Conservation (phyloP, 75 land plant genomes). For the Azolla pinnata region DNA sequence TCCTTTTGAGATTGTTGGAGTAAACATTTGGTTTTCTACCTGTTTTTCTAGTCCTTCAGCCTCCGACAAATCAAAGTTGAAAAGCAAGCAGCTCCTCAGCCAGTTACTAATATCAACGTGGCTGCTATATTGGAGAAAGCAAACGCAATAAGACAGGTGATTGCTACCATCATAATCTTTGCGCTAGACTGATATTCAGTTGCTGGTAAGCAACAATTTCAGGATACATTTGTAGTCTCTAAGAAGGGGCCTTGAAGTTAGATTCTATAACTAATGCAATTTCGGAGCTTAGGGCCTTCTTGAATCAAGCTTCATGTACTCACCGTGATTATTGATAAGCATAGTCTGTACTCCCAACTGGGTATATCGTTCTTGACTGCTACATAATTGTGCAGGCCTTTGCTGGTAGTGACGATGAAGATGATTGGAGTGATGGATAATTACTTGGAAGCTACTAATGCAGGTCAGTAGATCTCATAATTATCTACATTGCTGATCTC, state of each 20-base stretch:
- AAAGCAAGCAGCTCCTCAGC: constrained; percentile 48
- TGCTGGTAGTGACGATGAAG: constrained; percentile 76
- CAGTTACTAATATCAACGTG: constrained; percentile 62
- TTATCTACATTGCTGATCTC: no score
- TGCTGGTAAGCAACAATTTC: not conserved
- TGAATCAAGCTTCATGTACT: not conserved
- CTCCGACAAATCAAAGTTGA: constrained; percentile 42
- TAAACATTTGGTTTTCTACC: not conserved
- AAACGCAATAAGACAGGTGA: constrained; percentile 85
- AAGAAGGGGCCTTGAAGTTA: not conserved
- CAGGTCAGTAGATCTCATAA: no score
- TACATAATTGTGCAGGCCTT: constrained; percentile 45
- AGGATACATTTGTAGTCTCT: not conserved
- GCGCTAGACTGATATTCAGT: not conserved
- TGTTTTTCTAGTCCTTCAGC: constrained; percentile 60
- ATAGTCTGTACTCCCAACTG: not conserved
- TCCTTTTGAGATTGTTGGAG: not conserved
- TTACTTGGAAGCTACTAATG: constrained; percentile 12
- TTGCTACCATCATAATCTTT: not conserved
- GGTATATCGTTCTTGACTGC: no score
- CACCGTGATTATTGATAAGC: not conserved
- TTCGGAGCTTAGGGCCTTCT: not conserved
- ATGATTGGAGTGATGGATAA: constrained; percentile 73
- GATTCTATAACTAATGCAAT: not conserved
- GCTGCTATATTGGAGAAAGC: constrained; percentile 95